A percentile compares a stretch with the other conserved stretches of the same genome.
phyloP scores from a whole-genome alignment of 1,139 yeast species.

The Hyphopichia burtonii region DNA sequence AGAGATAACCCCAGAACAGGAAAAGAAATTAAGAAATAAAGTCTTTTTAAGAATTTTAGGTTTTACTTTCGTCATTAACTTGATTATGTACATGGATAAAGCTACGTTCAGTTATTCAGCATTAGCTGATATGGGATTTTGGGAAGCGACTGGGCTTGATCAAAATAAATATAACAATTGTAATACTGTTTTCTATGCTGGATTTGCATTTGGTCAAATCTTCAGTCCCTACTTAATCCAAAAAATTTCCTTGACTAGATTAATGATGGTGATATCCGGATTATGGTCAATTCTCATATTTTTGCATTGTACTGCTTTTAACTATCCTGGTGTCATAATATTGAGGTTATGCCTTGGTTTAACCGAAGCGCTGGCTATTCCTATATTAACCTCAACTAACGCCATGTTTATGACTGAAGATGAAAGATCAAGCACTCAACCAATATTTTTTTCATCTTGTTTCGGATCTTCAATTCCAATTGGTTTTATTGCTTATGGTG shows the following conservation, averaged over 20 bases:
- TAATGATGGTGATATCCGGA: conserved; percentile 25
- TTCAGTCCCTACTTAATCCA: conserved; percentile 31
- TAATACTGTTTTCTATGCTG: conserved; percentile 38
- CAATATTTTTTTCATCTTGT: conserved; percentile 46
- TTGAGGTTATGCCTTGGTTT: conserved; percentile 46
- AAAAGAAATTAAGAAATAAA: conserved; percentile 29
- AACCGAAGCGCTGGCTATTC: conserved; percentile 42
- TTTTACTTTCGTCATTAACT: conserved; percentile 30
- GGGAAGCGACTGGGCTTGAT: conserved; percentile 35
- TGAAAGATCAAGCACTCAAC: conserved; percentile 41
- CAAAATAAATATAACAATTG: conserved; percentile 34
- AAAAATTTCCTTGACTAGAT: conserved; percentile 29
- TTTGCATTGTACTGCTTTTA: conserved; percentile 36
- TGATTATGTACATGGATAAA: conserved; percentile 44
- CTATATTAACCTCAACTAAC: conserved; percentile 37
- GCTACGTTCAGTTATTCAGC: conserved; percentile 44
- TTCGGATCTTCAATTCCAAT: conserved; percentile 42
- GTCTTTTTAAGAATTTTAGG: conserved; percentile 32
- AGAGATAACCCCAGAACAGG: conserved; percentile 34
- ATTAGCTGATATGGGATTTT: conserved; percentile 31
- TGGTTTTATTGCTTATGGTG: conserved; percentile 48
- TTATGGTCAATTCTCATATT: conserved; percentile 41
- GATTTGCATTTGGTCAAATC: conserved; percentile 34
- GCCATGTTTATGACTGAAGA: conserved; percentile 42
- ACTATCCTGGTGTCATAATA: conserved; percentile 39